Base-by-base conservation (phyloP, 2,329 filamentous ascomycete genomes). In the Pseudogymnoascus destructans region DNA sequence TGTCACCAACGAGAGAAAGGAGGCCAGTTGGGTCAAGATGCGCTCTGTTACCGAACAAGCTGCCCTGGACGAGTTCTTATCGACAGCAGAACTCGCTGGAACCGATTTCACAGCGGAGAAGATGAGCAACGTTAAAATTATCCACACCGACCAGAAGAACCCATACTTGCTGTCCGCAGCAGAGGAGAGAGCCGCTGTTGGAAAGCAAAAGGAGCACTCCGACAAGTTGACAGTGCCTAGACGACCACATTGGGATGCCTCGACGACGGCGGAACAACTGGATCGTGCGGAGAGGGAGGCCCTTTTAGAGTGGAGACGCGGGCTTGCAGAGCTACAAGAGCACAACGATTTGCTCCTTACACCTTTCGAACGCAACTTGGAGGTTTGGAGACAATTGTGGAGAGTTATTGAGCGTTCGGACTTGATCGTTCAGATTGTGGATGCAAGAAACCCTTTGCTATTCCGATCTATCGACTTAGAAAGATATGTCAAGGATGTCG, bases 81-180 rank as follows among this genome's bases (percentile, higher is more conserved):
- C 87, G 59, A 98, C 93, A 1, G 95, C 93, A 63, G 91, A 97
- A 74, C 77, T 98, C 65, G 93, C 93, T n/a, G 92, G 90, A 64
- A 98, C 93, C 64, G 93, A 98, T 71, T 98, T 98, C 73, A 97
- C 92, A 0, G 95, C 93, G 25, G 91, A 97, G 77, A 97, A 97
- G 79, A 87, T 95, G 82, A 97, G 92, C 74, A 97, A 95, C 69
- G 87, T 97, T 73, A 96, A 96, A 77, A 96, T 98, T 70, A 96
- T 98, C 65, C 93, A 98, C 71, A 86, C 85, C 64, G 90, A 96
- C 71, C 91, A 96, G 74, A 89, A 87, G 75, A 98, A 98, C 71
- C 93, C 93, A 0, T 98, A 92, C 66, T 77, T 98, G 4, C 77
- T 98, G 15, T 92, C 89, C 0, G 83, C 87, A 0, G 80, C 84